Evolutionary conservation across 2,329 filamentous ascomycete genomes (phyloP), one percentile per base, ranked within the genome.

Genomic region (Neocatenulostroma microsporum): DNA sequence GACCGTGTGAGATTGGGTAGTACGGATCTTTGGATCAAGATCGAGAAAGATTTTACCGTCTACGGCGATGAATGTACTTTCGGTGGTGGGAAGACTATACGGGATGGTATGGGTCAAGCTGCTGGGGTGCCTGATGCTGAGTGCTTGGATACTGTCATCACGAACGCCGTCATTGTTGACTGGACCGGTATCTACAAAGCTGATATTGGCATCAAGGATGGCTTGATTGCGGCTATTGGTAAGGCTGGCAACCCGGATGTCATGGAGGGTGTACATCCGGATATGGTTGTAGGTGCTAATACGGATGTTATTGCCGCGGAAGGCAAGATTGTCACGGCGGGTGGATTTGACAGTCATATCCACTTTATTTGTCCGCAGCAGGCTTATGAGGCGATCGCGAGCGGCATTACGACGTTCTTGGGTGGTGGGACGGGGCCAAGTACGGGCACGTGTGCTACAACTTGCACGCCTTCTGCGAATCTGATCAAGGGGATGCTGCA

Each of bases 221-320:
- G 89, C 2, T 58, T 82, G 25, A 95, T 96, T 53, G 80, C 81
- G 19, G 89, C 78, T 1, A 89, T 96, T 49, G 89, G 89, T 41
- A 95, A 96, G 63, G 86, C 89, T 12, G 89, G 89, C 14, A 96
- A 95, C 54, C 89, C 89, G n/a, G 89, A 96, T 62, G 78, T 94
- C 30, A 95, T 95, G 89, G 82, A 91, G 21, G 84, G 84, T 4
- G 85, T 96, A 5, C 70, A 81, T 41, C 69, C 77, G 0, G 72
- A 78, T 38, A 78, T 96, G 78, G 67, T 94, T 2, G 77, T 95
- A 8, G 89, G 89, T 9, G 82, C 80, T 45, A 85, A 83, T 48
- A 96, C 89, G 0, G 89, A 96, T 67, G 85, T 95, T 15, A 79
- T 96, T 56, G 86, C 89, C 13, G 88, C 78, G 11, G 89, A 96